Base-by-base conservation (phyloP, 2,329 filamentous ascomycete species). In the Colletotrichum filicis region DNA sequence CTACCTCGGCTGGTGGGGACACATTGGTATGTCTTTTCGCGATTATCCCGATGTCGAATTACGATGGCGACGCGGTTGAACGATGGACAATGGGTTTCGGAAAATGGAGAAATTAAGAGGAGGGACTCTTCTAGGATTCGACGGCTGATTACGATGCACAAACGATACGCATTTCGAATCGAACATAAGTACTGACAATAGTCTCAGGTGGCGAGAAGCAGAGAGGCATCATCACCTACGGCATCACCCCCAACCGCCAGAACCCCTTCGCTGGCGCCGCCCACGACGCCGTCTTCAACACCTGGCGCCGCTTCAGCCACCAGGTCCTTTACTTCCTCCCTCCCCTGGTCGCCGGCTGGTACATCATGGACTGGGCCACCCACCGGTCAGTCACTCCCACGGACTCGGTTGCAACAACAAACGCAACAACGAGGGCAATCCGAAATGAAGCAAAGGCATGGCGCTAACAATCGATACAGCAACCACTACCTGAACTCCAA, bases 271-370 rank as follows among this genome's bases (percentile, higher is more conserved):
- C 95, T 76, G 94, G 94, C 79, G 87, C 92, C 74, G 84, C 89
- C 76, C 87, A 96, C 84, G 93, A 92, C 77, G 96, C 95, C 80
- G 86, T 98, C 87, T 98, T 98, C 92, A 99, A 99, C 91, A 92
- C 91, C 79, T 97, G 93, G 90, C 92, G 97, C 84, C 92, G 97
- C 80, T 94, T 93, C 86, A 92, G 92, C 83, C 85, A 89, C 78
- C 97, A 98, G 89, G 91, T 97, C 78, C 91, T 98, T 78, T 99
- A 95, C 90, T 92, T 95, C 85, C 89, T 92, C 30, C 94, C 97
- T 73, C 93, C 95, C 52, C 86, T 98, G 78, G 79, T 97, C 76
- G 84, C 88, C 77, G 95, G 90, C 77, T 99, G 98, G 87, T 91
- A 92, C 82, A 82, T 91, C 77, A 94, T 98, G 92, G 86, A 93